Evolutionary conservation across 2,329 filamentous ascomycete species (phyloP), one percentile per base, ranked within the genome.

Genomic region (Periconia digitata): DNA sequence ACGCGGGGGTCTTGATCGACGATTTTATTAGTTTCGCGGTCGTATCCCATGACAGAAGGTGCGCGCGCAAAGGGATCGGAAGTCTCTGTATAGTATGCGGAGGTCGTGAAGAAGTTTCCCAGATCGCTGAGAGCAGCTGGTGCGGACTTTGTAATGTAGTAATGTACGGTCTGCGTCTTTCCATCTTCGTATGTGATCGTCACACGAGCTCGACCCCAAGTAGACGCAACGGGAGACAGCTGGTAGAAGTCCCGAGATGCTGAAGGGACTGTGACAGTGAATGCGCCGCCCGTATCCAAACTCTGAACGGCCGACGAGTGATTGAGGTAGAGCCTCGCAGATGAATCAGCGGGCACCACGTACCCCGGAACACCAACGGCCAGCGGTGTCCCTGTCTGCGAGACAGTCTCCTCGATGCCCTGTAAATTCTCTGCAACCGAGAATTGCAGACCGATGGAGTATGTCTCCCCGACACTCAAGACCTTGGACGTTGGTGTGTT

Each of bases 1-100:
- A 76, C 80, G 1, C 82, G 74, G 1, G 71, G 47, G 54, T 74
- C 64, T 75, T 81, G 59, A 67, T 77, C 49, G 8, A 74, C 71
- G n/a, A 66, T 62, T 7, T 56, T 54, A 16, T 65, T 53, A 6
- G 55, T 53, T 12, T 65, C 61, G 34, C 63, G 56, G 56, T 85
- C 81, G 51, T 83, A 85, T 0, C 76, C 77, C 66, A 85, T 79
- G 48, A 83, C 72, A 0, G 81, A 84, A 0, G 79, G 77, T 0
- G 76, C 73, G 23, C 82, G 73, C 1, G 73, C 65, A 51, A 85
- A 85, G 0, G 79, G 78, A 47, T 85, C 82, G 0, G 73, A 72
- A 0, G 70, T 71, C 44, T 81, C 63, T 5, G 70, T 76, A 62
- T 76, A 83, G 72, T 76, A 82, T 39, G 80, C 76, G 2, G 76